Evolutionary conservation across 805 yeast genomes (phyloP).

Genomic region (Metschnikowia amazonensis): DNA sequence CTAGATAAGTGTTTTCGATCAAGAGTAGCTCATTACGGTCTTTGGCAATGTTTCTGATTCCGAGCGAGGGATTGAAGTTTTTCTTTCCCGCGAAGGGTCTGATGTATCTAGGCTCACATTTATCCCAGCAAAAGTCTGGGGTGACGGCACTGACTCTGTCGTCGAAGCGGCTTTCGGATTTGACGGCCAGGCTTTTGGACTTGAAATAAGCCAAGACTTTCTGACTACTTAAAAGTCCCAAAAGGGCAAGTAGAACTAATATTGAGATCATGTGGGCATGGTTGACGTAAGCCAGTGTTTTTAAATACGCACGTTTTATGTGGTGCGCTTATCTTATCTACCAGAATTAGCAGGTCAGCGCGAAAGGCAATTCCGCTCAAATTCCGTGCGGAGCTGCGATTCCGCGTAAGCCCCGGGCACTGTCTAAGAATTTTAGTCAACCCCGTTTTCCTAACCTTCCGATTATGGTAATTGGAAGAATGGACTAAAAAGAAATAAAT

Average conservation of each 20-base stretch:
- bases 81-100: slow-evolving; percentile 37
- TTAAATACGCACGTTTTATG: not conserved
- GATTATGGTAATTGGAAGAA: no score
- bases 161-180: not conserved
- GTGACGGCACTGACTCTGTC: slow-evolving; percentile 10
- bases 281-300: not conserved
- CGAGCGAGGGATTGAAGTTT: slow-evolving; percentile 36
- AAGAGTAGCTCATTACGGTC: slow-evolving; percentile 53
- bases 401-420: not conserved
- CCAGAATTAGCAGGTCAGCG: not conserved
- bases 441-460: no score
- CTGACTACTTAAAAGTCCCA: not conserved
- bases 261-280: not conserved
- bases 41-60: slow-evolving; percentile 26
- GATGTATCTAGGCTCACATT: slow-evolving; percentile 39
- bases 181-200: not conserved
- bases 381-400: not conserved
- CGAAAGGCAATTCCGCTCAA: not conserved
- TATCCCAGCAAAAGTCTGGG: slow-evolving; percentile 29
- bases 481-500: no score
- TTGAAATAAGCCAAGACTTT: not conserved
- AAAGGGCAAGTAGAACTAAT: not conserved
- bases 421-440: no score
- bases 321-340: not conserved
- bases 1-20: slow-evolving; percentile 57